Percentiles rank a stretch among this genome's conserved stretches.
Conservation (phyloP, 805 yeast genomes). For the Wickerhamiella alocasiicola region DNA sequence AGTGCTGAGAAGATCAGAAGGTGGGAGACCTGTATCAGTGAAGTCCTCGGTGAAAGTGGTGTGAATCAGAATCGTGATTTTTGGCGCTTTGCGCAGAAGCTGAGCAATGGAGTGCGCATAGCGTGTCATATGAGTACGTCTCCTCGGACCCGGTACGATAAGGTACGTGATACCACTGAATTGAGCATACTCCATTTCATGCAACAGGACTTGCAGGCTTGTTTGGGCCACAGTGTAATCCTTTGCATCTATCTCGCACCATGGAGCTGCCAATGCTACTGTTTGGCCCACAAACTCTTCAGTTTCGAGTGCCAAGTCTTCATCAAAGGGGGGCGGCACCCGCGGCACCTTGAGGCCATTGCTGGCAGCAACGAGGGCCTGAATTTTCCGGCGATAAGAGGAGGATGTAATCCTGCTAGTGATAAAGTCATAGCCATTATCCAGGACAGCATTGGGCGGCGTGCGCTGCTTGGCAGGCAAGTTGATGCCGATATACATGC, state of each 20-base stretch:
- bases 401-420: slow-evolving; percentile 45
- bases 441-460: slow-evolving; percentile 25
- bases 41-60: slow-evolving; percentile 30
- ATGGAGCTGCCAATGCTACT: slow-evolving; percentile 50
- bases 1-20: slow-evolving; percentile 37
- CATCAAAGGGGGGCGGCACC: slow-evolving; percentile 33
- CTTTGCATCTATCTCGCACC: slow-evolving; percentile 55
- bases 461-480: slow-evolving; percentile 25
- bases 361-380: slow-evolving; percentile 19
- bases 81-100: slow-evolving; percentile 24
- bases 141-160: slow-evolving; percentile 52
- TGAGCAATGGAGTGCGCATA: slow-evolving; percentile 36
- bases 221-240: slow-evolving; percentile 39
- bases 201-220: slow-evolving; percentile 43
- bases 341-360: not conserved
- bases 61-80: slow-evolving; percentile 23
- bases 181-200: slow-evolving; percentile 47
- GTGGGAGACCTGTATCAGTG: slow-evolving; percentile 30
- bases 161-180: slow-evolving; percentile 46
- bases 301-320: slow-evolving; percentile 34
- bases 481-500: slow-evolving; percentile 26
- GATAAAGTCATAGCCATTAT: slow-evolving; percentile 40
- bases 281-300: slow-evolving; percentile 33
- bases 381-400: slow-evolving; percentile 23
- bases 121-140: slow-evolving; percentile 38